Percentiles rank a stretch among this genome's conserved stretches.
These are phyloP conservation scores for Allium cepa DNA, from an alignment of 106 monocot species.

Conservation along the genomic window DNA sequence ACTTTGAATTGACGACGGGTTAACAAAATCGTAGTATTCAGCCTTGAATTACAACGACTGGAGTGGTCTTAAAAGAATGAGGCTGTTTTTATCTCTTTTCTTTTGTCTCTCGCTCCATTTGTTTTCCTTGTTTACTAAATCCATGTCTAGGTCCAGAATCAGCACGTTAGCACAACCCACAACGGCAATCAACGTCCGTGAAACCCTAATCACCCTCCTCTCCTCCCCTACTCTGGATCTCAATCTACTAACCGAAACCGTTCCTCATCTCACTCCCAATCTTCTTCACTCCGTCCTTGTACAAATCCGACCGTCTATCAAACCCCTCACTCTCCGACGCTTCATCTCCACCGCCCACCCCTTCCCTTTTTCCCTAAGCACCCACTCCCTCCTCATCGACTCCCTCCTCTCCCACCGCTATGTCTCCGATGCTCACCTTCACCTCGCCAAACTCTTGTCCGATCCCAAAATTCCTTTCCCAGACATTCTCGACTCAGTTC, in stretches of 20 bases:
- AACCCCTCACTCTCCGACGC: conserved; percentile 27
- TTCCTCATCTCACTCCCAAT: conserved; percentile 19
- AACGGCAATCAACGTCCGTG: conserved; percentile 1
- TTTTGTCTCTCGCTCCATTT: too few species aligned
- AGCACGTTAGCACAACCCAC: background rate
- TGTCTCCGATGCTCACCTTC: conserved; percentile 26
- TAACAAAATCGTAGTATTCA: too few species aligned
- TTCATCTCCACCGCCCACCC: conserved; percentile 29
- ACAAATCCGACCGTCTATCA: conserved; percentile 23
- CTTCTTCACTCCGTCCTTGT: conserved; percentile 21
- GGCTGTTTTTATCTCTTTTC: too few species aligned
- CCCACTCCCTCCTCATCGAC: conserved; percentile 49
- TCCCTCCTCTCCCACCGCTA: conserved; percentile 28
- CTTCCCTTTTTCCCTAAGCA: conserved; percentile 33
- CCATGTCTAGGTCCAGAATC: conserved; percentile 3
- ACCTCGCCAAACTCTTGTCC: conserved; percentile 31
- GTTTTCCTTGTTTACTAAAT: too few species aligned
- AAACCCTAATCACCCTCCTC: conserved; percentile 4
- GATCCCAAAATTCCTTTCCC: conserved; percentile 16
- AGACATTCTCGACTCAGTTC: conserved; percentile 7
- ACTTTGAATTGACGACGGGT: too few species aligned
- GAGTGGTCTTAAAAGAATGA: too few species aligned
- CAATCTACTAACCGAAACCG: conserved; percentile 17
- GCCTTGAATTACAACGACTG: too few species aligned
- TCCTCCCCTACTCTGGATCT: conserved; percentile 14